These are phyloP conservation scores for Alternaria tenuissima DNA, from an alignment of 2,329 filamentous ascomycete species.

Conservation along the genomic window DNA sequence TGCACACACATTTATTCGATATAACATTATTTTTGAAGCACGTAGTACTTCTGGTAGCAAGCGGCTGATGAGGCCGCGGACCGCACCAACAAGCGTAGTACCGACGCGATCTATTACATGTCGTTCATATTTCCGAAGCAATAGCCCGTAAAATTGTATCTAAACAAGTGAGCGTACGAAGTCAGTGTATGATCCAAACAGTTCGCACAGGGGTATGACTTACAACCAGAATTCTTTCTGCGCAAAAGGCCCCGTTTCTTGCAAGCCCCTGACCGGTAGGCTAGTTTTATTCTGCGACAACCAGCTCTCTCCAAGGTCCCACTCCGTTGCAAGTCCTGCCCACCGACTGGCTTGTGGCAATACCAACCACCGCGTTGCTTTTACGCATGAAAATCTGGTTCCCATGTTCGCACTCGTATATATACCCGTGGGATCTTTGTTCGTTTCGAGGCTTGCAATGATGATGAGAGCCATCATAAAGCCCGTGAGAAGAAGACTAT, in stretches of 20 bases:
- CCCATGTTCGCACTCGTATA: neutral
- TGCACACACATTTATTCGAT: too few relatives aligned
- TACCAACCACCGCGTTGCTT: neutral
- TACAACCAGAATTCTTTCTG: neutral
- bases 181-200: too few relatives aligned
- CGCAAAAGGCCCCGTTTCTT: neutral
- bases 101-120: neutral
- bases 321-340: neutral
- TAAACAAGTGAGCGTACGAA: too few relatives aligned
- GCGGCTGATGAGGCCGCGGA: too few relatives aligned
- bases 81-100: too few relatives aligned
- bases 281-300: neutral
- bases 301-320: neutral
- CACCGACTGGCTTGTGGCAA: neutral
- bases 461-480: slow-evolving; percentile 11
- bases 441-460: slow-evolving; percentile 20
- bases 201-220: too few relatives aligned
- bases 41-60: accelerated
- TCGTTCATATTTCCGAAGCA: neutral
- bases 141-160: neutral
- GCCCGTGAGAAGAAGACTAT: slow-evolving; percentile 15
- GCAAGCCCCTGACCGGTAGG: neutral
- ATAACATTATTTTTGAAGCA: neutral
- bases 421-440: neutral
- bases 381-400: neutral